Percentiles rank a stretch among this genome's conserved stretches.
Evolutionary conservation across 306 rosid genomes (phyloP).

Genomic region (Sindora glabra): DNA sequence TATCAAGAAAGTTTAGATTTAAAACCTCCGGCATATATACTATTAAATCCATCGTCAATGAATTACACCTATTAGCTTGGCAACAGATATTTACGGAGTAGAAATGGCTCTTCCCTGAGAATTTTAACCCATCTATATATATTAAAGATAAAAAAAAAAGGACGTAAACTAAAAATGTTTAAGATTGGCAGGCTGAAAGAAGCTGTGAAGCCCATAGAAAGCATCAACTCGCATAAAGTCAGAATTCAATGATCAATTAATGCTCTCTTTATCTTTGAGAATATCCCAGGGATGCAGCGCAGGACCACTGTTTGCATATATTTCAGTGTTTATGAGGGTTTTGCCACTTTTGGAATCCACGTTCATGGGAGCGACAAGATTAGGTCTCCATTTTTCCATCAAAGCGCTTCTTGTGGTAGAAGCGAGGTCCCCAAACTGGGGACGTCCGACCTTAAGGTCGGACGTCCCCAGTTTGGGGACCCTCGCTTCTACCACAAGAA

Average conservation of each 20-base stretch:
- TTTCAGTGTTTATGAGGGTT: conserved; percentile 29
- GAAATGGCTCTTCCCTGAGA: no score
- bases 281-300: conserved; percentile 4
- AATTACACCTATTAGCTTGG: no score
- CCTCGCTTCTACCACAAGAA: conserved; percentile 20
- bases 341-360: conserved; percentile 30
- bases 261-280: no score
- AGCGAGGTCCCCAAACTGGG: conserved; percentile 42
- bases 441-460: conserved; percentile 16
- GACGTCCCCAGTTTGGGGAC: conserved; percentile 37
- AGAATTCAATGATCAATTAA: neutral
- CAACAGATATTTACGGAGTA: no score
- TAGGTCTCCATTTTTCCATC: conserved; percentile 24
- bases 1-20: no score
- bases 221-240: neutral
- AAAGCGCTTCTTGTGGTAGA: conserved; percentile 10
- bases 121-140: no score
- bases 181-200: no score
- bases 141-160: no score
- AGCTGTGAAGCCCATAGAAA: no score
- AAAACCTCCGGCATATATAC: no score
- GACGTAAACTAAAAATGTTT: no score
- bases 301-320: neutral
- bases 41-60: no score
- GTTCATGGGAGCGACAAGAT: conserved; percentile 47